These are phyloP conservation scores for Eremothecium gossypii DNA, from an alignment of 1,139 yeast genomes.

Conservation along the genomic window DNA sequence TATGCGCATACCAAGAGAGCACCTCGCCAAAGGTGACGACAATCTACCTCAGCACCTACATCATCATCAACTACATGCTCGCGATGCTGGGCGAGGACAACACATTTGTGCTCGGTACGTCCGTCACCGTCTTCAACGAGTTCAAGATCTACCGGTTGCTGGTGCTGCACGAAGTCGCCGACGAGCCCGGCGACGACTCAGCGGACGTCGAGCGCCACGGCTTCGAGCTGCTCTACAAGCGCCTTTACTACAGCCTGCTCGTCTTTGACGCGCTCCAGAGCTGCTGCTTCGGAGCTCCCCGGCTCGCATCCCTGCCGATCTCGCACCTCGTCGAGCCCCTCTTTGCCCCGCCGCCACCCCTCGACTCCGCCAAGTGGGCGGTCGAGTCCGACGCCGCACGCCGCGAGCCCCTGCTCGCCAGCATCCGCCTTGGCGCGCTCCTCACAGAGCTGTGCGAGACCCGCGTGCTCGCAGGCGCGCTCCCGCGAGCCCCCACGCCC, in stretches of 20 bases:
- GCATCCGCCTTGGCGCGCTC: conserved; percentile 22
- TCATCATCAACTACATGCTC: conserved; percentile 47
- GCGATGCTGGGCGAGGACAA: conserved; percentile 50
- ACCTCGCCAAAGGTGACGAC: conserved; percentile 32
- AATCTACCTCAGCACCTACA: conserved; percentile 40
- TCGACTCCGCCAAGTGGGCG: conserved; percentile 18
- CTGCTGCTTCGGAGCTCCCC: conserved; percentile 50
- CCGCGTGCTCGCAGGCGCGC: conserved; percentile 11
- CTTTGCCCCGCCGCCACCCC: conserved; percentile 1
- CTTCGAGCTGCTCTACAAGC: conserved; percentile 38
- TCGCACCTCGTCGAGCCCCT: conserved; percentile 1
- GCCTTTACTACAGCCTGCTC: conserved; percentile 41
- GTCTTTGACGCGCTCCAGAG: conserved; percentile 49
- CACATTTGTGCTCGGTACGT: conserved; percentile 44
- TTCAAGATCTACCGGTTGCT: conserved; percentile 40
- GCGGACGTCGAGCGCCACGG: conserved; percentile 7
- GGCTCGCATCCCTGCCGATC: conserved; percentile 21
- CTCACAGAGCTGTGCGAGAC: conserved; percentile 20
- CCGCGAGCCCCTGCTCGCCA: conserved; percentile 16
- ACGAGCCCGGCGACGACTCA: not conserved
- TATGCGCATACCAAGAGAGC: conserved; percentile 28
- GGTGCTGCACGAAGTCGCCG: conserved; percentile 27
- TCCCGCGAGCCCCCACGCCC: conserved; percentile 6
- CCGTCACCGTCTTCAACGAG: conserved; percentile 51
- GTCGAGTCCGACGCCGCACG: conserved; percentile 20